Conservation (phyloP, 1,284 basidiomycete species). For the Puccinia polysora region DNA sequence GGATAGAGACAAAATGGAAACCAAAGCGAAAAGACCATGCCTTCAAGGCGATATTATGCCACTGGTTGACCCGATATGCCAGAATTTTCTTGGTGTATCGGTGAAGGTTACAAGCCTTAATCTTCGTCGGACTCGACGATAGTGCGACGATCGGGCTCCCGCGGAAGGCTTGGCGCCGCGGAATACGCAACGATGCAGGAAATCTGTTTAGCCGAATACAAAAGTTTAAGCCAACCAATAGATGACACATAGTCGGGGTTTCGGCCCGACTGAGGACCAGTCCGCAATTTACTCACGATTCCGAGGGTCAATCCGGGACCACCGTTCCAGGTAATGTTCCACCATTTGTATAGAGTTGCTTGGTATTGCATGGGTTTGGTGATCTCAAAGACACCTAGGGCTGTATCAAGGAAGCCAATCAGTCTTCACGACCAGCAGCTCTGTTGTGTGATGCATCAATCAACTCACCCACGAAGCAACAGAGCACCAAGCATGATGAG, state of each 20-base stretch:
- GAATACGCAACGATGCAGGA: conserved; percentile 11
- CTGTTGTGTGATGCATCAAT: not conserved
- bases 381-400: not conserved
- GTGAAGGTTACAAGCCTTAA: not conserved
- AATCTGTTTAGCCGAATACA: not conserved
- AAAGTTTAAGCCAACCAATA: not conserved
- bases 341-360: not conserved
- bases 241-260: not conserved
- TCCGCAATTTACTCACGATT: not conserved
- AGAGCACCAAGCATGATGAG: not conserved
- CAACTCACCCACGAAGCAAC: not conserved
- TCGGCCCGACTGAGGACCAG: not conserved
- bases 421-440: too few species aligned
- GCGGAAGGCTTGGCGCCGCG: conserved; percentile 14
- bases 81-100: too few species aligned
- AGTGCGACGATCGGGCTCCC: not conserved
- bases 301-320: conserved; percentile 14
- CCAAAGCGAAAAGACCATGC: too few species aligned
- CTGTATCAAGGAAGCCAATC: not conserved
- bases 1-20: too few species aligned
- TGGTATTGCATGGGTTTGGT: not conserved
- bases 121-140: not conserved
- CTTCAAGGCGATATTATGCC: too few species aligned
- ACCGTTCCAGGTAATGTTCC: conserved; percentile 19
- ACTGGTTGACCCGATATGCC: too few species aligned